These are phyloP conservation scores for Telopea speciosissima DNA, from an alignment of 177 flowering plant genomes.

Conservation along the genomic window DNA sequence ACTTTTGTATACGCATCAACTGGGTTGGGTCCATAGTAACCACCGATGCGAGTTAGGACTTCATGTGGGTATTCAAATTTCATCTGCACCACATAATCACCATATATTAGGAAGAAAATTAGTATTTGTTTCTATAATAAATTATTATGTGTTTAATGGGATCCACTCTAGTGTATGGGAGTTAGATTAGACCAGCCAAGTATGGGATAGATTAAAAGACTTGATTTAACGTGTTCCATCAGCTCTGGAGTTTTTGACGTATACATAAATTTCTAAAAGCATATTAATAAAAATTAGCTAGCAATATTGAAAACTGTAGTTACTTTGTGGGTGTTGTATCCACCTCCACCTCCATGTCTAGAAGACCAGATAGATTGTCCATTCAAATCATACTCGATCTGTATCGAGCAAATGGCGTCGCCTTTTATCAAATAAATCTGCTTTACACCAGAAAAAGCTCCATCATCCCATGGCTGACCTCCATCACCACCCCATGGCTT, in stretches of 20 bases:
- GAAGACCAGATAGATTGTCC: constrained; percentile 71
- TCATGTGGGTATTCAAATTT: constrained; percentile 64
- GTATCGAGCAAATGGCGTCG: constrained; percentile 57
- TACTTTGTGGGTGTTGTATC: constrained; percentile 39
- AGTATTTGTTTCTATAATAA: constrained; percentile 7
- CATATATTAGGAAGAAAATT: neutral
- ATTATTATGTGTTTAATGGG: too few species aligned
- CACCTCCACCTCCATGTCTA: constrained; percentile 55
- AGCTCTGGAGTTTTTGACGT: too few species aligned
- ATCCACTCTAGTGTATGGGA: too few species aligned
- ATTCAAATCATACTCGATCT: constrained; percentile 68
- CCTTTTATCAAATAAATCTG: constrained; percentile 45
- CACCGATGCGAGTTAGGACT: constrained; percentile 50
- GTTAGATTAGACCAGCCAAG: too few species aligned
- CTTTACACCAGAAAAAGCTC: constrained; percentile 62
- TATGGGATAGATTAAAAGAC: too few species aligned
- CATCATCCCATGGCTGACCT: constrained; percentile 83
- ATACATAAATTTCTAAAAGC: too few species aligned
- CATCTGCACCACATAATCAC: constrained; percentile 30
- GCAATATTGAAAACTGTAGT: too few species aligned
- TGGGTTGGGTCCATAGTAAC: constrained; percentile 43
- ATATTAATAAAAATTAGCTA: too few species aligned
- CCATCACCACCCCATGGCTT: constrained; percentile 88
- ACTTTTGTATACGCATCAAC: constrained; percentile 30
- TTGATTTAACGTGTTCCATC: too few species aligned